A percentile compares a stretch with the other conserved stretches of the same genome.
Evolutionary conservation across 495 filamentous ascomycete genomes (phyloP).

Genomic region (Penicilliopsis zonata): DNA sequence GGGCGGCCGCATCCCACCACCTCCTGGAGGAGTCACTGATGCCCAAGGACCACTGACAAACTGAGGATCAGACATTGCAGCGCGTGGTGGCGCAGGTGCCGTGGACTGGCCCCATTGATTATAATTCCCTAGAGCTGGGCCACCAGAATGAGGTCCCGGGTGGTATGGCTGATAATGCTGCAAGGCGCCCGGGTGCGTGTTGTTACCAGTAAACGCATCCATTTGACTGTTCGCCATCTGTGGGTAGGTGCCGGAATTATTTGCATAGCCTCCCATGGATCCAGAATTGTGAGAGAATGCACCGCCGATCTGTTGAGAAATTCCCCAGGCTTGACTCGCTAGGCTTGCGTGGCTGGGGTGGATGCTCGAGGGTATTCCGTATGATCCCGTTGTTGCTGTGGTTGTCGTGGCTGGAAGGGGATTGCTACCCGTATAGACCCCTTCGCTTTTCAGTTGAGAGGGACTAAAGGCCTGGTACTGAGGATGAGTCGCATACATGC

Average conservation of each 20-base stretch:
- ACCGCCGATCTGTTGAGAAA: no score
- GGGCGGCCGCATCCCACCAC: not conserved
- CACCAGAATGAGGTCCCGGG: not conserved
- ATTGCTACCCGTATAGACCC: not conserved
- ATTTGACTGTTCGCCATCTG: not conserved
- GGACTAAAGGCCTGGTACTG: not conserved
- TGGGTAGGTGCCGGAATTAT: no score
- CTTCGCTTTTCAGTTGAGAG: not conserved
- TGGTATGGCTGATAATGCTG: not conserved
- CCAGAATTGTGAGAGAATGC: no score
- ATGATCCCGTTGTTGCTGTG: not conserved
- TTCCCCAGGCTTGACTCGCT: no score
- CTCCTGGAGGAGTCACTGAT: not conserved
- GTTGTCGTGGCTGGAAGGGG: not conserved
- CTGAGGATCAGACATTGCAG: slow-evolving; percentile 3
- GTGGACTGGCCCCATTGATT: not conserved
- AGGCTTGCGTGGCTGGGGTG: no score
- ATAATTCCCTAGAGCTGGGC: not conserved
- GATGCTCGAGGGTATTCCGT: no score
- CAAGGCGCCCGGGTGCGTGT: not conserved
- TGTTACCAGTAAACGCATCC: not conserved
- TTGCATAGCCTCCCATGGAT: no score
- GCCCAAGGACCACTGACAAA: slow-evolving; percentile 2
- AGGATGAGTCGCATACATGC: not conserved
- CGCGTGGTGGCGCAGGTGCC: not conserved